Conservation (phyloP, 192 early-diverging fungal genomes). For the Coemansia sp. region DNA sequence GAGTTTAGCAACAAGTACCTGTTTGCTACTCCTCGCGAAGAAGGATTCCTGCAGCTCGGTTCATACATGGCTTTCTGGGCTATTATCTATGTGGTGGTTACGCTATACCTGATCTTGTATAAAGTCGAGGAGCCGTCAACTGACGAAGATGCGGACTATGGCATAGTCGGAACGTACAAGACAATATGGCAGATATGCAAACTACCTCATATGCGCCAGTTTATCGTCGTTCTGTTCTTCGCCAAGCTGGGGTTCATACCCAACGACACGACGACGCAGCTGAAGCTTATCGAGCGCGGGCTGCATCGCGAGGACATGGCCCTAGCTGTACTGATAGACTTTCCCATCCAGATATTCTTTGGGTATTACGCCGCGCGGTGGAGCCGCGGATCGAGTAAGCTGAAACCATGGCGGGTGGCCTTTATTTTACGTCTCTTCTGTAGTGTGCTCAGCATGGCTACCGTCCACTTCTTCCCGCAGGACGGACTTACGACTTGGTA, state of each 20-base stretch:
- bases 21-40: conserved; percentile 60
- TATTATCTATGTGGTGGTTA: conserved; percentile 83
- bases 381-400: conserved; percentile 82
- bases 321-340: conserved; percentile 89
- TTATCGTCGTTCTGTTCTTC: conserved; percentile 79
- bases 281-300: conserved; percentile 95
- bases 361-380: conserved; percentile 97
- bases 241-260: conserved; percentile 95
- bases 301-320: conserved; percentile 95
- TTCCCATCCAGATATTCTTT: conserved; percentile 95
- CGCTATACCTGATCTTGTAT: conserved; percentile 77
- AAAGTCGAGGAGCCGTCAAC: conserved; percentile 60
- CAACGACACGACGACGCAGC: conserved; percentile 90
- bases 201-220: conserved; percentile 82
- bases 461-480: conserved; percentile 77
- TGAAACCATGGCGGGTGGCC: conserved; percentile 90
- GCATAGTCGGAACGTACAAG: conserved; percentile 71
- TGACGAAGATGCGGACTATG: conserved; percentile 54
- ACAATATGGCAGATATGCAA: conserved; percentile 90
- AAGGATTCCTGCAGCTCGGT: conserved; percentile 78
- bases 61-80: conserved; percentile 93
- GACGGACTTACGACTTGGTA: conserved; percentile 64
- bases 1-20: conserved; percentile 97
- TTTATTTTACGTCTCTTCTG: conserved; percentile 84
- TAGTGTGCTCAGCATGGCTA: conserved; percentile 79